phyloP scores from a whole-genome alignment of 2,329 filamentous ascomycete species.

The Trichoderma citrinoviride region DNA sequence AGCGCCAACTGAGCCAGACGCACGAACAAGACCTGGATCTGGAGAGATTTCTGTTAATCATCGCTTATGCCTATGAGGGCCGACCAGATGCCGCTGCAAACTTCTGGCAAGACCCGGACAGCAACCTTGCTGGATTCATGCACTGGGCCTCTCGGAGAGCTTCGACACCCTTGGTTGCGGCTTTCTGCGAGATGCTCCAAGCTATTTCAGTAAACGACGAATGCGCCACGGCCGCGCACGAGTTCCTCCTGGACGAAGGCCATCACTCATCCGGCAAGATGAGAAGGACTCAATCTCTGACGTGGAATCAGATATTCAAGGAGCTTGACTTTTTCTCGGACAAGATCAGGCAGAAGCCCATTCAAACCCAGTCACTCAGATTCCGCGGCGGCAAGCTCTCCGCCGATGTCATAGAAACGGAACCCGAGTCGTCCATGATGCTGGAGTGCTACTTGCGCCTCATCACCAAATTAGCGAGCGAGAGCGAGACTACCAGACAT shows the following conservation, averaged over 20 bases:
- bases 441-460: constrained; percentile 89
- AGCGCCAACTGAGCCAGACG: constrained; percentile 64
- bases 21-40: constrained; percentile 71
- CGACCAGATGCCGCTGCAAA: constrained; percentile 79
- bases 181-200: constrained; percentile 94
- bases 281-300: constrained; percentile 78
- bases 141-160: constrained; percentile 96
- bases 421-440: constrained; percentile 95
- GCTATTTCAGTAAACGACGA: constrained; percentile 79
- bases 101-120: constrained; percentile 91
- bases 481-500: constrained; percentile 68
- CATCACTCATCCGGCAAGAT: constrained; percentile 72
- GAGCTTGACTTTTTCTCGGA: constrained; percentile 82
- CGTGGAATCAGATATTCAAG: constrained; percentile 88
- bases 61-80: constrained; percentile 86
- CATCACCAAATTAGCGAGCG: constrained; percentile 74
- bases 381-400: constrained; percentile 60
- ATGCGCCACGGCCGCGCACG: constrained; percentile 80
- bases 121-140: constrained; percentile 90
- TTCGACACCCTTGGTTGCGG: constrained; percentile 91
- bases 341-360: constrained; percentile 71
- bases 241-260: constrained; percentile 85
- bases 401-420: constrained; percentile 68
- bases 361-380: constrained; percentile 38
- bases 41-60: constrained; percentile 87